These are phyloP conservation scores for Dactylellina cionopaga DNA, from an alignment of 2,329 filamentous ascomycete genomes.

Conservation along the genomic window DNA sequence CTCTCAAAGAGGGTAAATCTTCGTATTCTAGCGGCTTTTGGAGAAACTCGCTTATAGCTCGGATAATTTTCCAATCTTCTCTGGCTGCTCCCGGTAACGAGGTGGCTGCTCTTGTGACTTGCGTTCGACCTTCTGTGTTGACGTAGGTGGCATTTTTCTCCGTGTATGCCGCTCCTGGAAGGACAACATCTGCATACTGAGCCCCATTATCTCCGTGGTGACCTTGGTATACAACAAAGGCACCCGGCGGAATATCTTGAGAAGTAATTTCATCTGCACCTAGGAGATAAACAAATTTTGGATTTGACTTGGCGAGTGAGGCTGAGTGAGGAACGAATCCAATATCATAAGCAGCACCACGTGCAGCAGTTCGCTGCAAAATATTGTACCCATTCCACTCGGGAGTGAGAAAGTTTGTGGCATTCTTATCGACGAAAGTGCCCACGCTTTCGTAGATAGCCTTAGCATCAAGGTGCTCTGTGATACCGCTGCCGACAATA, in stretches of 20 bases:
- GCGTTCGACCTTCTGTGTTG: slow-evolving; percentile 96
- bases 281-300: slow-evolving; percentile 96
- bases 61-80: slow-evolving; percentile 99
- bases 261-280: slow-evolving; percentile 90
- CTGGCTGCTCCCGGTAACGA: slow-evolving; percentile 87
- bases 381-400: slow-evolving; percentile 99
- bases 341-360: slow-evolving; percentile 92
- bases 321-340: slow-evolving; percentile 89
- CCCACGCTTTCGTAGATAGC: slow-evolving; percentile 92
- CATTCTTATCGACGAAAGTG: slow-evolving; percentile 90
- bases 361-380: slow-evolving; percentile 90
- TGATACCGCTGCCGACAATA: slow-evolving; percentile 89
- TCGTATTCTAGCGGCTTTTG: slow-evolving; percentile 89
- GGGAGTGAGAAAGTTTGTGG: slow-evolving; percentile 82
- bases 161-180: slow-evolving; percentile 94
- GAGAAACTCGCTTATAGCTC: slow-evolving; percentile 90
- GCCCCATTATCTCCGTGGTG: slow-evolving; percentile 96
- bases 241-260: slow-evolving; percentile 89
- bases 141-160: slow-evolving; percentile 96
- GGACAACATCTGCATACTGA: slow-evolving; percentile 89
- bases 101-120: slow-evolving; percentile 90
- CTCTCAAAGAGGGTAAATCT: slow-evolving; percentile 85
- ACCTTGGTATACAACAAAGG: slow-evolving; percentile 97
- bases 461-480: slow-evolving; percentile 90
- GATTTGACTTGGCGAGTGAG: slow-evolving; percentile 81